Percentiles rank a stretch among this genome's conserved stretches.
These are phyloP conservation scores for Sarcomyxa edulis DNA, from an alignment of 768 basidiomycete genomes.

Conservation along the genomic window DNA sequence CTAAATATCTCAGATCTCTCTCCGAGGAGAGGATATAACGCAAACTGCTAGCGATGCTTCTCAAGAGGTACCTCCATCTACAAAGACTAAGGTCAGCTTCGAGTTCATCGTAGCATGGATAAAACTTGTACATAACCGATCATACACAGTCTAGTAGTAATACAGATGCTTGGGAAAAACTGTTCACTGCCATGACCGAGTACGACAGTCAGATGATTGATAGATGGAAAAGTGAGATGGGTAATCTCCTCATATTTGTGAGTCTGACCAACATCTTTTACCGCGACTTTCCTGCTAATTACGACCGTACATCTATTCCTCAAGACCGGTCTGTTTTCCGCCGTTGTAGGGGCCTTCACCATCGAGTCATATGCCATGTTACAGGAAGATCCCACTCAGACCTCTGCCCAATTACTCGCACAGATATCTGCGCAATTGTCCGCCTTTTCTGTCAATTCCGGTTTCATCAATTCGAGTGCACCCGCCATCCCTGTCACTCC, in stretches of 20 bases:
- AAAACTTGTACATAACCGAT: no score
- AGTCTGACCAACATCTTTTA: slow-evolving; percentile 9
- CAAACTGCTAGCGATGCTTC: no score
- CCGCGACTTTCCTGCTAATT: background rate
- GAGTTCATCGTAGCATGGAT: no score
- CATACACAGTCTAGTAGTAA: no score
- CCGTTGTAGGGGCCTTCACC: slow-evolving; percentile 31
- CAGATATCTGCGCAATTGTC: slow-evolving; percentile 7
- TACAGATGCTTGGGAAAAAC: no score
- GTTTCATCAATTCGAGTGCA: no score
- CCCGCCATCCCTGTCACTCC: slow-evolving; percentile 1
- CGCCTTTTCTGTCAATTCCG: slow-evolving; percentile 8
- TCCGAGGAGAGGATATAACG: no score
- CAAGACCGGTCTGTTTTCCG: slow-evolving; percentile 37
- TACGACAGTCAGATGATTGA: no score
- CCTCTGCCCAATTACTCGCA: slow-evolving; percentile 20
- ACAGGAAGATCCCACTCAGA: slow-evolving; percentile 20
- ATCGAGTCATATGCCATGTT: slow-evolving; percentile 29
- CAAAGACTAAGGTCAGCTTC: no score
- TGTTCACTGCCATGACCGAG: no score
- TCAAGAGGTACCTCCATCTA: no score
- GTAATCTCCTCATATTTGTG: slow-evolving; percentile 23
- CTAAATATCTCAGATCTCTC: no score
- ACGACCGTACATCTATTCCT: background rate
- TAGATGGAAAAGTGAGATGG: slow-evolving; percentile 14